Base-by-base conservation (phyloP, 2,329 filamentous ascomycete species). In the Aspergillus quadrilineatus region DNA sequence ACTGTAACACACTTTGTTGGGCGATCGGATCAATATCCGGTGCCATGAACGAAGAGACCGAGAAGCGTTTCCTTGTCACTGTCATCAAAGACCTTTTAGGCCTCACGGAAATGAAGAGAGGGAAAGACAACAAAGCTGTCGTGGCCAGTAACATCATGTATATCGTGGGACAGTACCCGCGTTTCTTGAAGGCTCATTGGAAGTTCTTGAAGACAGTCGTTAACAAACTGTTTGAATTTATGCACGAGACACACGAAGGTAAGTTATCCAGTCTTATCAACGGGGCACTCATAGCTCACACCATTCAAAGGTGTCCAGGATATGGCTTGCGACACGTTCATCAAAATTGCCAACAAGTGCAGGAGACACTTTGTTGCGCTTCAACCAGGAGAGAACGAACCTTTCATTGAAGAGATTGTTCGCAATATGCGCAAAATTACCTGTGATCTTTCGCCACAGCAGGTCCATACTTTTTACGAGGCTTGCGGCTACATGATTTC, bases 61-160 rank as follows among this genome's bases (percentile, higher is more conserved):
- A 99, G 77, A 99, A 99, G 80, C 86, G 94, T 9, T 99, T 99
- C 81, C 80, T 99, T 42, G 94, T 99, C 49, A 99, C 94, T 0
- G 95, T 99, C 54, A 99, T 99, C 68, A 99, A 99, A 79, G 94
- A 99, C 69, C 85, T 99, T 6, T 85, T 99, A 29, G 95, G 94
- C 1, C 81, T 99, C 55, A 99, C 94, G 0, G 94, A 99, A 75
- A 97, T 97, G 92, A 99, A 99, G 80, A 90, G 95, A 53, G 94
- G 94, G 61, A 99, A 99, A 70, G 94, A 99, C 79, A 99, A 99
- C 83, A 99, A 99, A 75, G 94, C 94, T 10, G 94, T 99, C 8
- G 94, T 99, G 41, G 94, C 94, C 61, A 96, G 91, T 78, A 99
- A 99, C 78, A 99, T 99, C 70, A 99, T 99, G 94, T 99, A 99